A percentile compares a stretch with the other conserved stretches of the same genome.
These are phyloP conservation scores for Mycosphaerelloides madeirae DNA, from an alignment of 2,329 filamentous ascomycete genomes.

Conservation along the genomic window DNA sequence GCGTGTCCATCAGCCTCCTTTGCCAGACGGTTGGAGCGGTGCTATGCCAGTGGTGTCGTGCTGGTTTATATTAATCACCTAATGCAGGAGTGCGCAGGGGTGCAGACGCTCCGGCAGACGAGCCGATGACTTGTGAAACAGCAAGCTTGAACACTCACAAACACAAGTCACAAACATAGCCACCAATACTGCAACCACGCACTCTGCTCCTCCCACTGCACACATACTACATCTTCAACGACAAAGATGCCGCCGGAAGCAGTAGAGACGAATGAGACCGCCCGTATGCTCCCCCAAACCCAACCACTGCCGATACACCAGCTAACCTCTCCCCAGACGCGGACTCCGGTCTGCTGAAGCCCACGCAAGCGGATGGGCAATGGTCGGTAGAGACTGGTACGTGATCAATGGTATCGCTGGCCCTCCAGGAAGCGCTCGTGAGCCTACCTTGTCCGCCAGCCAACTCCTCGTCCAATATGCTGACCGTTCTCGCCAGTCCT, in stretches of 20 bases:
- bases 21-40: no score
- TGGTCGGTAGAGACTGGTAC: conserved; percentile 47
- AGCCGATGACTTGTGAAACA: no score
- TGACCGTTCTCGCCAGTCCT: conserved; percentile 41
- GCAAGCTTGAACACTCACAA: no score
- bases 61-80: no score
- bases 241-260: conserved; percentile 30
- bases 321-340: conserved; percentile 23
- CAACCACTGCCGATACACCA: neutral
- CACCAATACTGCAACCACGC: no score
- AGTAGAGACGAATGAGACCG: conserved; percentile 39
- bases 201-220: no score
- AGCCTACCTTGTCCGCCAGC: conserved; percentile 7
- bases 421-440: conserved; percentile 9
- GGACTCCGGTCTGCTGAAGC: conserved; percentile 33
- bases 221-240: neutral
- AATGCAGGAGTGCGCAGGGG: no score
- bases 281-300: conserved; percentile 27
- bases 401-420: conserved; percentile 22
- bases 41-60: no score
- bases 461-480: neutral
- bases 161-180: no score
- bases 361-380: conserved; percentile 24
- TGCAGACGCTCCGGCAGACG: no score
- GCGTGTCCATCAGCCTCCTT: no score